A percentile compares a stretch with the other conserved stretches of the same genome.
Conservation (phyloP, 257 asterid species). For the Knoxia roxburghii region DNA sequence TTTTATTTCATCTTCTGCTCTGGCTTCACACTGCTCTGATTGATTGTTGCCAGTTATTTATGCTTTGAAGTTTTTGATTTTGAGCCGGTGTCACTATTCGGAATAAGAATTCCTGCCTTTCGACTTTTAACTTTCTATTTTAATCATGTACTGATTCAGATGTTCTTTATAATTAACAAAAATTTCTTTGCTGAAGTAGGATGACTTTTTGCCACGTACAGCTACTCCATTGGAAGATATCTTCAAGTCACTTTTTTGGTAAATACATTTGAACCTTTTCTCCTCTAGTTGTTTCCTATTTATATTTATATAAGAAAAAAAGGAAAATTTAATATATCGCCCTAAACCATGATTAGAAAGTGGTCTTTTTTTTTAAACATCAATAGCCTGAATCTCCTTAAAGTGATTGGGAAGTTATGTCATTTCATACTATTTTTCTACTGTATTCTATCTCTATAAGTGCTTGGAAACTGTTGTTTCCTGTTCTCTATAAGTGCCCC, state of each 20-base stretch:
- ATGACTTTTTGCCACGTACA: slow-evolving; percentile 87
- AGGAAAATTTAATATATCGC: neutral
- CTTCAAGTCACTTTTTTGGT: slow-evolving; percentile 88
- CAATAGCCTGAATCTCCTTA: neutral
- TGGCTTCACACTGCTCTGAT: neutral
- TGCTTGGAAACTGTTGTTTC: no score
- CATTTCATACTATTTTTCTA: neutral
- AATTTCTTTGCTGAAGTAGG: slow-evolving; percentile 40
- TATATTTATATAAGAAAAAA: neutral
- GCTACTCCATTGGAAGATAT: slow-evolving; percentile 95
- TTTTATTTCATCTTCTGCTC: neutral
- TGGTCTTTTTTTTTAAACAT: neutral
- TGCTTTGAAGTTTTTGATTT: neutral
- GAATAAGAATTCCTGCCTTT: neutral
- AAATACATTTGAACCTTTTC: slow-evolving; percentile 13
- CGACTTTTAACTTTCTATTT: neutral
- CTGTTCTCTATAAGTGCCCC: neutral
- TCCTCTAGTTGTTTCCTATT: slow-evolving; percentile 7
- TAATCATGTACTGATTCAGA: neutral
- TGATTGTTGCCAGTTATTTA: neutral
- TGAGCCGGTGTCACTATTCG: neutral
- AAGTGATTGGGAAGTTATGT: neutral
- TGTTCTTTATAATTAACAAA: neutral
- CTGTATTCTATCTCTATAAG: neutral
- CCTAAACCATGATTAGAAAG: neutral